Percentiles rank a stretch among this genome's conserved stretches.
These are phyloP conservation scores for Penicillium egyptiacum DNA, from an alignment of 495 filamentous ascomycete species.

Conservation along the genomic window DNA sequence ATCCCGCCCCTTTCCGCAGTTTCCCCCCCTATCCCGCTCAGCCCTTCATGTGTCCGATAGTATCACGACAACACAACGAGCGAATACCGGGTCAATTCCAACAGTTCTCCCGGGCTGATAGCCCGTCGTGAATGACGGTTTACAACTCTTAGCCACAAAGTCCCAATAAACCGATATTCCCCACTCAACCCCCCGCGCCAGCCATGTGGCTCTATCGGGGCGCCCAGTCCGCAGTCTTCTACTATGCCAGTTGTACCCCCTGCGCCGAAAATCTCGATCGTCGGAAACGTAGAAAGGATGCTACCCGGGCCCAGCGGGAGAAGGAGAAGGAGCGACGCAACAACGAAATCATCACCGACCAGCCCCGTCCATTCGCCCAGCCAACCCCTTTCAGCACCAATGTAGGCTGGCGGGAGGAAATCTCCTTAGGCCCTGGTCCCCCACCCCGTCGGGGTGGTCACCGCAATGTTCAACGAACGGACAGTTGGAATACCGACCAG, in stretches of 20 bases:
- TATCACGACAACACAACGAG: constrained; percentile 29
- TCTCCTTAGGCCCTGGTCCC: constrained; percentile 72
- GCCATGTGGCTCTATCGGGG: constrained; percentile 57
- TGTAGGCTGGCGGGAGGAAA: constrained; percentile 82
- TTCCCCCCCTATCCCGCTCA: constrained; percentile 24
- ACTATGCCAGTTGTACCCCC: constrained; percentile 79
- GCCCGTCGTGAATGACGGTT: constrained; percentile 26
- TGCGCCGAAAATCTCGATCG: constrained; percentile 65
- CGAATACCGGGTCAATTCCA: constrained; percentile 27
- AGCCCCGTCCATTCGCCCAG: constrained; percentile 73
- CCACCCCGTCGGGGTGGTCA: constrained; percentile 56
- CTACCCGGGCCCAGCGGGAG: constrained; percentile 58
- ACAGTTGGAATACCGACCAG: constrained; percentile 49
- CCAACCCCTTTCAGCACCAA: constrained; percentile 82
- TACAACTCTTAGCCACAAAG: not conserved
- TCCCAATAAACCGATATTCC: not conserved
- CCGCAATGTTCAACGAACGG: constrained; percentile 47
- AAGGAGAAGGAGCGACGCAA: constrained; percentile 54
- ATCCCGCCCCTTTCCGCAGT: constrained; percentile 10
- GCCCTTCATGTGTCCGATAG: constrained; percentile 47
- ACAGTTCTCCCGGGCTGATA: constrained; percentile 28
- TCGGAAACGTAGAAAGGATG: constrained; percentile 65
- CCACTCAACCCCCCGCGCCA: constrained; percentile 14
- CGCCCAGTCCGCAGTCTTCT: constrained; percentile 81
- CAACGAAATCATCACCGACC: constrained; percentile 54